These are phyloP conservation scores for Plasmodium reichenowi DNA, from an alignment of 169 alveolate genomes.

Conservation along the genomic window DNA sequence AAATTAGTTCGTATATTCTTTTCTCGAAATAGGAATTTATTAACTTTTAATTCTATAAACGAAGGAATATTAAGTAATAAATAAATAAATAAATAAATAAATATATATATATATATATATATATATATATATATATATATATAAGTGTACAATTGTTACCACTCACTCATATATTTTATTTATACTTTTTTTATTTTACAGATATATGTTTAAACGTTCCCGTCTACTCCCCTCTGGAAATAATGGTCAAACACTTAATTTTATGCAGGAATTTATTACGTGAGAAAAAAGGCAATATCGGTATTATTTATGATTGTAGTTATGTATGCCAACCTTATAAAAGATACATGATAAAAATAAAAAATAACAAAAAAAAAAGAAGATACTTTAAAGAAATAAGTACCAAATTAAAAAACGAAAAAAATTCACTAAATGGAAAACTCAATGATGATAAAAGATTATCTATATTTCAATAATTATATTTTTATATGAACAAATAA, in stretches of 20 bases:
- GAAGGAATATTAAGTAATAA: constrained; percentile 71
- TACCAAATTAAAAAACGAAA: constrained; percentile 54
- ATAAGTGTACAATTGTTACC: background rate
- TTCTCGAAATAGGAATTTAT: constrained; percentile 55
- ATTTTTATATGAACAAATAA: too few relatives aligned
- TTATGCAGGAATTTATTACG: constrained; percentile 63
- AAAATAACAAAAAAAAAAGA: constrained; percentile 63
- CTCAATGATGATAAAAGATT: constrained; percentile 67
- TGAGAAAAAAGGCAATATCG: constrained; percentile 71
- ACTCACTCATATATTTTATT: background rate
- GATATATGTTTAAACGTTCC: constrained; percentile 68
- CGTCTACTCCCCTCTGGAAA: constrained; percentile 75
- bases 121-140: background rate
- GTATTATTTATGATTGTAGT: constrained; percentile 69
- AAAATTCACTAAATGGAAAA: constrained; percentile 60
- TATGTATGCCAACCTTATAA: constrained; percentile 76
- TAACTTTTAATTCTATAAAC: constrained; percentile 54
- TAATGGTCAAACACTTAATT: constrained; percentile 63
- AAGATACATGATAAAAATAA: constrained; percentile 72
- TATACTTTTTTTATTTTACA: constrained; percentile 5
- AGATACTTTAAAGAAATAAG: constrained; percentile 53
- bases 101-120: background rate
- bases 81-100: background rate
- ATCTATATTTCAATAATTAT: constrained; percentile 60
- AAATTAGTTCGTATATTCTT: constrained; percentile 76